These are phyloP conservation scores for Boletellus ananas DNA, from an alignment of 768 basidiomycete species.

Conservation along the genomic window DNA sequence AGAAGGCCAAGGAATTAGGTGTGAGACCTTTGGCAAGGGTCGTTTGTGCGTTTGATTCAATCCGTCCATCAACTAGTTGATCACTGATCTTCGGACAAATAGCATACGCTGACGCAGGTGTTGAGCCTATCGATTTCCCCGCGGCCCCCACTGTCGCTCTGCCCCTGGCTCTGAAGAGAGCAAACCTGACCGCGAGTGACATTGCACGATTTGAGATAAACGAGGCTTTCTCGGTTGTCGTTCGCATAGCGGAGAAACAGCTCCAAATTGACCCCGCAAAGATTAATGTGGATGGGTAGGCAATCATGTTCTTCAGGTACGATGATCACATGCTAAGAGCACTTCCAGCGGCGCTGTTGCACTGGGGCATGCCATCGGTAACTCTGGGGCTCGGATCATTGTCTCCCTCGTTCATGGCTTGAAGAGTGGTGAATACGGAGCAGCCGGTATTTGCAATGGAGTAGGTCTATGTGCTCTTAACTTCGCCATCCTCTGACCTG, in stretches of 20 bases:
- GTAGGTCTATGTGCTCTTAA: constrained; percentile 45
- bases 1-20: constrained; percentile 88
- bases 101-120: constrained; percentile 97
- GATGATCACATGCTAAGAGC: constrained; percentile 3
- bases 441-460: constrained; percentile 95
- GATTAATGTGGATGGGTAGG: constrained; percentile 86
- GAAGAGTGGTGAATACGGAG: constrained; percentile 89
- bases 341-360: constrained; percentile 86
- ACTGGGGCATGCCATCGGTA: constrained; percentile 94
- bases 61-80: not conserved
- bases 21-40: constrained; percentile 92
- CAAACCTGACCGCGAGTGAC: constrained; percentile 77
- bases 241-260: constrained; percentile 85
- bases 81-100: constrained; percentile 6
- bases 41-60: constrained; percentile 60
- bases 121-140: constrained; percentile 97
- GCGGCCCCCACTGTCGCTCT: constrained; percentile 89
- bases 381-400: constrained; percentile 91
- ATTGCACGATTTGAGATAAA: constrained; percentile 95
- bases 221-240: constrained; percentile 96
- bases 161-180: constrained; percentile 82
- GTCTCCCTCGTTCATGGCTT: constrained; percentile 92
- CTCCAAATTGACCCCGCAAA: constrained; percentile 80
- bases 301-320: constrained; percentile 10
- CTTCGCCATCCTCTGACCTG: constrained; percentile 13